phyloP scores from a whole-genome alignment of 495 filamentous ascomycete species.

The Neurospora africana region DNA sequence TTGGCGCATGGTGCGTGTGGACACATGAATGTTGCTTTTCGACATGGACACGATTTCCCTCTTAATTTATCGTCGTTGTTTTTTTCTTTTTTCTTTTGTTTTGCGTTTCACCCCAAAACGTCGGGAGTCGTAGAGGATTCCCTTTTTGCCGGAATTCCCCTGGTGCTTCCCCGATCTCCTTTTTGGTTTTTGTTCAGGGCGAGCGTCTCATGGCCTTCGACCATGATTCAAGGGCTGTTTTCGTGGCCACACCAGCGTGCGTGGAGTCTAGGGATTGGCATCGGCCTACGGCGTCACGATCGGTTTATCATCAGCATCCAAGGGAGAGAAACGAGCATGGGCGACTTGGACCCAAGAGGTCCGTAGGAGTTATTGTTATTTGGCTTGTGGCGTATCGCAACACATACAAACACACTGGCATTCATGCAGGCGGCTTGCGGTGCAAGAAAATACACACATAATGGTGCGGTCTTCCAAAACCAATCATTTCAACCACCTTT shows the following conservation, averaged over 20 bases:
- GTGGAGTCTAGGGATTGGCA: not conserved
- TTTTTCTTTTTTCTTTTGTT: slow-evolving; percentile 2
- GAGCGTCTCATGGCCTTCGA: slow-evolving; percentile 16
- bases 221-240: slow-evolving; percentile 8
- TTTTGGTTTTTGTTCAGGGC: slow-evolving; percentile 3
- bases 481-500: not conserved
- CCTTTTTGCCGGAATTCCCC: slow-evolving; percentile 6
- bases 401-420: not conserved
- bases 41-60: slow-evolving; percentile 12
- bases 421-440: not conserved
- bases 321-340: not conserved
- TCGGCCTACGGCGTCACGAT: slow-evolving; percentile 2
- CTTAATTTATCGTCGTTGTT: slow-evolving; percentile 5
- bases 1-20: slow-evolving; percentile 12
- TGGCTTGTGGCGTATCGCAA: not conserved
- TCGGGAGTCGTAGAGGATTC: slow-evolving; percentile 12
- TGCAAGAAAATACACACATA: not conserved
- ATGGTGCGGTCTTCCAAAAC: not conserved
- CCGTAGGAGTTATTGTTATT: not conserved
- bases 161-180: slow-evolving; percentile 11
- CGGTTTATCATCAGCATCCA: slow-evolving; percentile 1
- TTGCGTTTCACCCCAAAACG: slow-evolving; percentile 1
- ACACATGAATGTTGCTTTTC: slow-evolving; percentile 7
- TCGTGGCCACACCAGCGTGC: not conserved
- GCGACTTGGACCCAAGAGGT: not conserved